phyloP scores from a whole-genome alignment of 2,329 filamentous ascomycete genomes.

The Aureobasidium sp. region DNA sequence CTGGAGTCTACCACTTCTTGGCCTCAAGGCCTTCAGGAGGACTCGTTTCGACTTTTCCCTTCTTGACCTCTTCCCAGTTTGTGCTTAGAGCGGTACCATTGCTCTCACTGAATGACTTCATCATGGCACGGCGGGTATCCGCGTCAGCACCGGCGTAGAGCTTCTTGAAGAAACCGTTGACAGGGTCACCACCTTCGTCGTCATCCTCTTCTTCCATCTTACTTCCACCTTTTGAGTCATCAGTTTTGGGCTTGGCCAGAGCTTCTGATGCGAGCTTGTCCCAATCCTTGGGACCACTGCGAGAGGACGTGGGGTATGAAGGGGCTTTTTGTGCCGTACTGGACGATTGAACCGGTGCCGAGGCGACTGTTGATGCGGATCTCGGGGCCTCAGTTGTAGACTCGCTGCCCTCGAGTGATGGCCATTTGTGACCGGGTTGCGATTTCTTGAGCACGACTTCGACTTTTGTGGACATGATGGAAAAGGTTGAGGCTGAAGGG shows the following conservation, averaged over 20 bases:
- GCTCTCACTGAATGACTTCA: slow-evolving; percentile 93
- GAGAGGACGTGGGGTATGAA: slow-evolving; percentile 79
- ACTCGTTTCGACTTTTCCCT: slow-evolving; percentile 59
- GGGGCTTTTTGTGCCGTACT: slow-evolving; percentile 34
- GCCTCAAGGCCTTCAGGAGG: slow-evolving; percentile 72
- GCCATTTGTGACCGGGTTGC: slow-evolving; percentile 59
- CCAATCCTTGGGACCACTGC: slow-evolving; percentile 81
- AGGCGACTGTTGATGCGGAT: not conserved
- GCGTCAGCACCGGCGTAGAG: slow-evolving; percentile 68
- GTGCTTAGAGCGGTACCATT: slow-evolving; percentile 90
- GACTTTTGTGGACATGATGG: slow-evolving; percentile 68
- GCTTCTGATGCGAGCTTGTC: slow-evolving; percentile 60
- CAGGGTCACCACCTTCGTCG: slow-evolving; percentile 50
- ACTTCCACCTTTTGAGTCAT: slow-evolving; percentile 20
- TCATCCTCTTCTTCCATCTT: slow-evolving; percentile 44
- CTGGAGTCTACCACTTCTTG: slow-evolving; percentile 52
- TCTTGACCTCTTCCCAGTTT: slow-evolving; percentile 76
- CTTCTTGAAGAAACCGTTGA: slow-evolving; percentile 83
- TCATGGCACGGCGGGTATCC: slow-evolving; percentile 86
- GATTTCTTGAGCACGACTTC: slow-evolving; percentile 67
- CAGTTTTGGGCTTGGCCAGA: slow-evolving; percentile 17
- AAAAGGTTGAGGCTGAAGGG: slow-evolving; percentile 49
- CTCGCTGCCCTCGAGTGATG: slow-evolving; percentile 43
- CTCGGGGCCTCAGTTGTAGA: not conserved
- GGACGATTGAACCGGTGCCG: slow-evolving; percentile 9